Percentiles rank a stretch among this genome's conserved stretches.
These are phyloP conservation scores for Dissoconium aciculare DNA, from an alignment of 2,329 filamentous ascomycete species.

Conservation along the genomic window DNA sequence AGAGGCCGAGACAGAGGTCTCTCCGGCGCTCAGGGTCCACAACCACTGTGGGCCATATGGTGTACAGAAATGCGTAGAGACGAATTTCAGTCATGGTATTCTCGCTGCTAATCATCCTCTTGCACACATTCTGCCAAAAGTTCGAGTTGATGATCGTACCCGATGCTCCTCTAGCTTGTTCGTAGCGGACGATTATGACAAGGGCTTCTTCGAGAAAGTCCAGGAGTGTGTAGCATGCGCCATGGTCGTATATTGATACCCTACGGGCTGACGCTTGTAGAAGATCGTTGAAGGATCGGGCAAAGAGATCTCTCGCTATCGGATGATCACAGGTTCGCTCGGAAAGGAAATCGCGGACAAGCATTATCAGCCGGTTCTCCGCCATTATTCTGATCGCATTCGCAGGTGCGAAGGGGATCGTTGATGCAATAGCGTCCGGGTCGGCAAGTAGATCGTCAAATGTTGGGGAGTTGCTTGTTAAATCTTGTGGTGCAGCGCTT, in stretches of 20 bases:
- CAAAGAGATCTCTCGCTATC: slow-evolving; percentile 53
- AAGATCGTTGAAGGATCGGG: slow-evolving; percentile 56
- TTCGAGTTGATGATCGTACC: slow-evolving; percentile 53
- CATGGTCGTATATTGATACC: slow-evolving; percentile 67
- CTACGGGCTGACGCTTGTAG: slow-evolving; percentile 59
- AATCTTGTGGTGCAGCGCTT: slow-evolving; percentile 20
- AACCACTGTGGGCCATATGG: slow-evolving; percentile 59
- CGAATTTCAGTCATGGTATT: slow-evolving; percentile 85
- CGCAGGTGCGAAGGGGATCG: slow-evolving; percentile 45
- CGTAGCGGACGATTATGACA: slow-evolving; percentile 50
- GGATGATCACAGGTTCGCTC: slow-evolving; percentile 41
- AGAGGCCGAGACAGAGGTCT: slow-evolving; percentile 55
- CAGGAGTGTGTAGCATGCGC: slow-evolving; percentile 75
- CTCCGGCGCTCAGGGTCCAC: slow-evolving; percentile 52
- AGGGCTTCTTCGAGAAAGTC: slow-evolving; percentile 79
- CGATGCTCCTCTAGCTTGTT: slow-evolving; percentile 28
- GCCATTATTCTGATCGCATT: slow-evolving; percentile 69
- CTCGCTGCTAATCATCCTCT: slow-evolving; percentile 63
- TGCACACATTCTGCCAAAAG: slow-evolving; percentile 74
- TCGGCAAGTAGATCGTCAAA: slow-evolving; percentile 51
- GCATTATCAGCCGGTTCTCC: slow-evolving; percentile 72
- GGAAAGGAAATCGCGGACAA: slow-evolving; percentile 66
- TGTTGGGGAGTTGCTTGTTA: slow-evolving; percentile 34
- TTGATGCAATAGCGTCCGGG: slow-evolving; percentile 52
- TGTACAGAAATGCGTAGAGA: slow-evolving; percentile 66